A percentile compares a stretch with the other conserved stretches of the same genome.
Evolutionary conservation across 331 rosid species (phyloP).

Genomic region (Stylosanthes scabra): DNA sequence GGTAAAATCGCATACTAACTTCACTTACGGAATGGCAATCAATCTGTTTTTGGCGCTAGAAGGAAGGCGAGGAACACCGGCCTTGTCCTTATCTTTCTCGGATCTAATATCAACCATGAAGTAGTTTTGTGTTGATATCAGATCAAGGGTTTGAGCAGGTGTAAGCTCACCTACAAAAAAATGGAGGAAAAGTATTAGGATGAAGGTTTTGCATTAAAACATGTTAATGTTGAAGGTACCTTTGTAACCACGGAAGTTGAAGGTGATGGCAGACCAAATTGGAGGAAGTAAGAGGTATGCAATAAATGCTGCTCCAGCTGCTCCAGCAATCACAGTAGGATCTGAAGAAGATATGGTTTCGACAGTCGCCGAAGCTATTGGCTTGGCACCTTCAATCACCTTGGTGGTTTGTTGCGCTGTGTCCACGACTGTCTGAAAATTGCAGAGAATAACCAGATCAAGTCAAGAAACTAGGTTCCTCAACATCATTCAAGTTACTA

Average conservation of each 20-base stretch:
- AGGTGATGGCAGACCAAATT: conserved; percentile 75
- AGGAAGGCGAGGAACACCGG: conserved; percentile 95
- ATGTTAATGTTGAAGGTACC: conserved; percentile 54
- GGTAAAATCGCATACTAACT: background rate
- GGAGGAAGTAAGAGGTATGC: conserved; percentile 87
- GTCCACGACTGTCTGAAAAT: conserved; percentile 76
- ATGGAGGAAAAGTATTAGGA: conserved; percentile 30
- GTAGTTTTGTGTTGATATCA: conserved; percentile 67
- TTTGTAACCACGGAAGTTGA: conserved; percentile 80
- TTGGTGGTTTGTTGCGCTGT: conserved; percentile 83
- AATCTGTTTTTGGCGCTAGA: conserved; percentile 73
- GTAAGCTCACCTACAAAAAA: conserved; percentile 72
- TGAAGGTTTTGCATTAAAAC: conserved; percentile 8
- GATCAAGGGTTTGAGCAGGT: conserved; percentile 92
- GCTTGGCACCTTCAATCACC: conserved; percentile 86
- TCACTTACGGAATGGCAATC: conserved; percentile 88
- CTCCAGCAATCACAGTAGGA: conserved; percentile 72
- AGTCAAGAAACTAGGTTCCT: conserved; percentile 15
- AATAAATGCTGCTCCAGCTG: conserved; percentile 74
- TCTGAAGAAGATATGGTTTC: conserved; percentile 81
- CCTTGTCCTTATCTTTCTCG: conserved; percentile 88
- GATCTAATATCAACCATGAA: conserved; percentile 76
- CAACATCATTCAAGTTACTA: conserved; percentile 6
- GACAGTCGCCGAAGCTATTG: conserved; percentile 78
- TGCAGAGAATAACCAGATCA: conserved; percentile 33